These are phyloP conservation scores for Colletotrichum sp. DNA, from an alignment of 2,329 filamentous ascomycete species.

Conservation along the genomic window DNA sequence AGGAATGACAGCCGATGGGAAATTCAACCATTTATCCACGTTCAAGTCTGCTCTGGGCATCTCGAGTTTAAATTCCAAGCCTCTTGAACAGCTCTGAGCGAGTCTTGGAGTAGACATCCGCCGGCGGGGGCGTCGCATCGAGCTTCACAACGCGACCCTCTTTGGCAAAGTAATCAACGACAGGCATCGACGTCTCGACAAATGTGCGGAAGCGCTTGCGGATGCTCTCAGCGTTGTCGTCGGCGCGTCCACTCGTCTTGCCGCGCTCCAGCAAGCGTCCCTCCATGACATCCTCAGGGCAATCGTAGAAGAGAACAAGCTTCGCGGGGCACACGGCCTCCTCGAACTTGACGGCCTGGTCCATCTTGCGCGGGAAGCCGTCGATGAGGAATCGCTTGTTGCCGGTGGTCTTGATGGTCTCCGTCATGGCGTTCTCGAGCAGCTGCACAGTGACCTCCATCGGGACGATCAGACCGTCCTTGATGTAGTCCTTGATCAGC, in stretches of 20 bases:
- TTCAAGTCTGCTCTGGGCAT: background rate
- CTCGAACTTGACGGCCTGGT: conserved; percentile 95
- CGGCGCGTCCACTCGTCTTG: conserved; percentile 87
- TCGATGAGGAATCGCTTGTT: conserved; percentile 76
- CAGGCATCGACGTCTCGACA: conserved; percentile 96
- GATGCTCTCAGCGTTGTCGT: conserved; percentile 96
- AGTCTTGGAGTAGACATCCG: conserved; percentile 63
- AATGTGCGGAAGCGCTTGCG: conserved; percentile 96
- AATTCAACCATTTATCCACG: background rate
- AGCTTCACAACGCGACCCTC: conserved; percentile 83
- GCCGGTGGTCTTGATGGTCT: conserved; percentile 58
- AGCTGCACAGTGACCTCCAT: conserved; percentile 97
- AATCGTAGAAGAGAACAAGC: conserved; percentile 94
- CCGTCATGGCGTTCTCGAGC: conserved; percentile 90
- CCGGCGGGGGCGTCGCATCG: conserved; percentile 70
- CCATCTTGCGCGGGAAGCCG: conserved; percentile 95
- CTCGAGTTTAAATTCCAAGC: conserved; percentile 39
- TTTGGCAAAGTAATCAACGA: conserved; percentile 82
- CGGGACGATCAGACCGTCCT: conserved; percentile 94
- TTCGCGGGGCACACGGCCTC: conserved; percentile 81
- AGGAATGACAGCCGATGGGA: background rate
- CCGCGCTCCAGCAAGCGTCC: conserved; percentile 83
- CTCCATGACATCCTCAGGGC: conserved; percentile 89
- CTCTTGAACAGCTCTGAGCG: conserved; percentile 52
- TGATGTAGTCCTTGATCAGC: conserved; percentile 92